A percentile compares a stretch with the other conserved stretches of the same genome.
phyloP scores from a whole-genome alignment of 345 rosid genomes.

The Rubroshorea leprosula region DNA sequence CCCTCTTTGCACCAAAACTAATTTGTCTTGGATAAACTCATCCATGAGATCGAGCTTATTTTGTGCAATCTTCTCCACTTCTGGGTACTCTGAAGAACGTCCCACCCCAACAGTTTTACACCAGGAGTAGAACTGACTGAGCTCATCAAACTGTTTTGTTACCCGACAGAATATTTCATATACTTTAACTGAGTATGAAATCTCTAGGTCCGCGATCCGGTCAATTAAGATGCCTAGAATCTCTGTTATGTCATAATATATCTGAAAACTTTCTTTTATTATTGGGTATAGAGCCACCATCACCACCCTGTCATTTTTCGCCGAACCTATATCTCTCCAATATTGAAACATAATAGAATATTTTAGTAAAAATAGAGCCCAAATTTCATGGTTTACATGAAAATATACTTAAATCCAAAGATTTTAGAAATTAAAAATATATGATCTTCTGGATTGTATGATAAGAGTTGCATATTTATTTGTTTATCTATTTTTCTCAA shows the following conservation, averaged over 20 bases:
- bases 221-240: conserved; percentile 53
- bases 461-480: too few relatives aligned
- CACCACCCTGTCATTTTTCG: conserved; percentile 63
- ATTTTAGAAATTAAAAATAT: too few relatives aligned
- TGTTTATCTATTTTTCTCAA: too few relatives aligned
- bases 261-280: conserved; percentile 72
- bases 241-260: conserved; percentile 62
- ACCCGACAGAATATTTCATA: conserved; percentile 57
- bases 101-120: conserved; percentile 61
- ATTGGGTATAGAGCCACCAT: conserved; percentile 63
- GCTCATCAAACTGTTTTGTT: conserved; percentile 66
- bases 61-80: conserved; percentile 63
- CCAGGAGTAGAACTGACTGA: conserved; percentile 63
- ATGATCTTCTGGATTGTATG: too few relatives aligned
- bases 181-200: conserved; percentile 54
- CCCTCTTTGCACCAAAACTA: conserved; percentile 32
- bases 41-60: conserved; percentile 84
- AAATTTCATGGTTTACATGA: too few relatives aligned
- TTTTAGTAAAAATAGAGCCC: too few relatives aligned
- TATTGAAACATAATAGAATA: background rate
- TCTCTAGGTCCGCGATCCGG: conserved; percentile 70
- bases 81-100: conserved; percentile 72
- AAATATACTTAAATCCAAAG: too few relatives aligned
- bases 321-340: conserved; percentile 42
- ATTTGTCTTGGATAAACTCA: conserved; percentile 68